A percentile compares a stretch with the other conserved stretches of the same genome.
phyloP scores from a whole-genome alignment of 768 basidiomycete genomes.

The Ramaria sp. region DNA sequence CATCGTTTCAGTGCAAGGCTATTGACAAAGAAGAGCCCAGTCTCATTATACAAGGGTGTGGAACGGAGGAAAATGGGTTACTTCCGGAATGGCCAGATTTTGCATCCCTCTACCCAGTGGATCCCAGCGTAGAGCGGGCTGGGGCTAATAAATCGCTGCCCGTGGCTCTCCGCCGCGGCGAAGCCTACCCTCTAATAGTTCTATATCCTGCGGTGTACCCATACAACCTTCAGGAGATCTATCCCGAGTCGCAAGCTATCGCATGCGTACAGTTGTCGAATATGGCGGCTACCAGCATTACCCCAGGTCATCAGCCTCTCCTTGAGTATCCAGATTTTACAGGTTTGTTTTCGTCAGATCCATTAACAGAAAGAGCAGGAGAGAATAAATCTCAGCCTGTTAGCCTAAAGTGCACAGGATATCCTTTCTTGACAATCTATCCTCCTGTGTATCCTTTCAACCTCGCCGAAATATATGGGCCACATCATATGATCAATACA shows the following conservation, averaged over 20 bases:
- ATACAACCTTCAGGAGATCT: not conserved
- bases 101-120: not conserved
- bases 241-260: not conserved
- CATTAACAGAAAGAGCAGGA: too few species aligned
- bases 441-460: conserved; percentile 16
- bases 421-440: conserved; percentile 34
- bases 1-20: conserved; percentile 22
- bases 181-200: conserved; percentile 4
- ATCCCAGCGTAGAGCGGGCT: not conserved
- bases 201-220: not conserved
- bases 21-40: conserved; percentile 20
- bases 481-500: not conserved
- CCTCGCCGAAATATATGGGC: not conserved
- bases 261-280: not conserved
- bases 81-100: conserved; percentile 4
- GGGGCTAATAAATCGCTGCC: not conserved
- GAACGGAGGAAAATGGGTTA: not conserved
- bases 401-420: conserved; percentile 18
- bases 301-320: not conserved
- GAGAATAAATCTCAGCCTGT: not conserved
- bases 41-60: not conserved
- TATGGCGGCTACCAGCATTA: not conserved
- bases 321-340: not conserved
- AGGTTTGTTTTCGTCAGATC: not conserved
- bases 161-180: not conserved